Evolutionary conservation across 208 protist genomes (phyloP).

Genomic region (Zelonia costaricensis): DNA sequence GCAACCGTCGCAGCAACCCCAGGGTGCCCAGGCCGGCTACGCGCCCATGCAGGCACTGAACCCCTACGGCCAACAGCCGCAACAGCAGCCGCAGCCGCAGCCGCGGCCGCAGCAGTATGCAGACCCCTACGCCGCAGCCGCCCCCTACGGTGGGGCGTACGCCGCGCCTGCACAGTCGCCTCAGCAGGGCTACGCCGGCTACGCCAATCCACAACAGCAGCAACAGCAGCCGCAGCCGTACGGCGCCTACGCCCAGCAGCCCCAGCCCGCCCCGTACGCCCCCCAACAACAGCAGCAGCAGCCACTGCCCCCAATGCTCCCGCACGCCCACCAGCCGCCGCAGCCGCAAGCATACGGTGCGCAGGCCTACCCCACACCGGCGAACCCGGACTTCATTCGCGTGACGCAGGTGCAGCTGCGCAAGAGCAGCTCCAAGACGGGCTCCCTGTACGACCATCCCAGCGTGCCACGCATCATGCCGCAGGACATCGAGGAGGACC

Average conservation of each 20-base stretch:
- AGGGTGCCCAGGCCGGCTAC: conserved; percentile 7
- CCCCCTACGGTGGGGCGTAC: conserved; percentile 21
- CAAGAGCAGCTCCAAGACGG: conserved; percentile 19
- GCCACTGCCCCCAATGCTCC: not conserved
- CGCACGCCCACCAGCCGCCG: not conserved
- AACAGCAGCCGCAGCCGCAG: conserved; percentile 10
- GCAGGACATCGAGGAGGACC: conserved; percentile 59
- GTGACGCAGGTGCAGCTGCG: conserved; percentile 24
- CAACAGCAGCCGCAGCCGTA: conserved; percentile 24
- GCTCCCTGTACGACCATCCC: conserved; percentile 49
- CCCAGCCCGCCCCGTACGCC: not conserved
- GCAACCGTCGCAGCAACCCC: conserved; percentile 4
- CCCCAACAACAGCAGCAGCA: conserved; percentile 26
- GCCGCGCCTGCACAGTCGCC: not conserved
- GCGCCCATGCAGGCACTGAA: not conserved
- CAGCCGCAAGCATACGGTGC: not conserved
- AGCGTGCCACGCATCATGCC: conserved; percentile 74
- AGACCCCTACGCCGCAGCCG: conserved; percentile 4
- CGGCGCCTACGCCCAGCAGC: not conserved
- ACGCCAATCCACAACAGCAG: not conserved
- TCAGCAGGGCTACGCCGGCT: conserved; percentile 5
- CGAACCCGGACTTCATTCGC: conserved; percentile 23
- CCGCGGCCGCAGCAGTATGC: conserved; percentile 22
- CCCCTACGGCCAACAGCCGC: conserved; percentile 10
- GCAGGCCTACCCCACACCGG: conserved; percentile 4